Evolutionary conservation across 73 alveolate species (phyloP).

Genomic region (Paramecium sonneborni): DNA sequence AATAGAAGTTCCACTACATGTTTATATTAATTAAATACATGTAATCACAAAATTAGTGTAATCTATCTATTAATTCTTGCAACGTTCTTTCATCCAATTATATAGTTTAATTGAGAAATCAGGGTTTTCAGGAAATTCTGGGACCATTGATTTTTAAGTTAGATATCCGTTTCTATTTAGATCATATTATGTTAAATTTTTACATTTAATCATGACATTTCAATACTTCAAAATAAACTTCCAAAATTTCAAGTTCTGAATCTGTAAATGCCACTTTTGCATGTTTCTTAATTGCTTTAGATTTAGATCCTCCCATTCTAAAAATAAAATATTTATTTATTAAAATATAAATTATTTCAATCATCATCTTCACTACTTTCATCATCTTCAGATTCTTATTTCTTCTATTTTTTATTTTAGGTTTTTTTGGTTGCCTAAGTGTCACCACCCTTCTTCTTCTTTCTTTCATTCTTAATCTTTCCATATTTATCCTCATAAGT

Average conservation of each 20-base stretch:
- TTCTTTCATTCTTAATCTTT: conserved; percentile 41
- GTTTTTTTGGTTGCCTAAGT: background rate
- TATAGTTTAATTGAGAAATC: conserved; percentile 38
- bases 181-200: background rate
- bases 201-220: background rate
- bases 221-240: conserved; percentile 5
- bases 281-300: conserved; percentile 11
- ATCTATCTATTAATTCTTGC: background rate
- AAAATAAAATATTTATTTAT: background rate
- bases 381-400: background rate
- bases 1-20: conserved; percentile 31
- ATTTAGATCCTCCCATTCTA: conserved; percentile 56
- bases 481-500: conserved; percentile 37
- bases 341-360: conserved; percentile 4
- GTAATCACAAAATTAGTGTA: conserved; percentile 44
- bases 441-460: background rate
- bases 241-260: conserved; percentile 12
- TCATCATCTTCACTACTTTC: conserved; percentile 21
- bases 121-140: conserved; percentile 48
- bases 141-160: background rate
- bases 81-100: conserved; percentile 52
- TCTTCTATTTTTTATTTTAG: background rate
- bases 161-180: conserved; percentile 45
- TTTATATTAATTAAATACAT: background rate
- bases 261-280: conserved; percentile 49